Conservation (phyloP, 768 basidiomycete species). For the Erythrobasidium yunnanense region DNA sequence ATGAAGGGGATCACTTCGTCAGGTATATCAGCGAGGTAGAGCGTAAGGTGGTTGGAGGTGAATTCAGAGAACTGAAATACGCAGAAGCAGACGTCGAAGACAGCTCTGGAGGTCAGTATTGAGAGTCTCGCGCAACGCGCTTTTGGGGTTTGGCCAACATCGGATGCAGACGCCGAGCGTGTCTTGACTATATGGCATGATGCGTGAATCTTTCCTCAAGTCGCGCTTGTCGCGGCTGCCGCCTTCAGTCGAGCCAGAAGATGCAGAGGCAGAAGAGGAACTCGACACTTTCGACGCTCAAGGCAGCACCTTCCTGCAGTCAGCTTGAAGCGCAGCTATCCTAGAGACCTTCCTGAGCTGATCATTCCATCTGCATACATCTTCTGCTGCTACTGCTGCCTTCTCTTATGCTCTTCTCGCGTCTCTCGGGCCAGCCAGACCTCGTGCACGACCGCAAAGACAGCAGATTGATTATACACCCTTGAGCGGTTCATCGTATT, state of each 20-base stretch:
- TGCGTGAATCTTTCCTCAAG: conserved; percentile 54
- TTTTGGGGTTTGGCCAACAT: no score
- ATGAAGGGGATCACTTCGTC: no score
- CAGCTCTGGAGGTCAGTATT: no score
- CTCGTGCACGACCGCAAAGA: conserved; percentile 38
- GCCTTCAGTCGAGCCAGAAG: conserved; percentile 45
- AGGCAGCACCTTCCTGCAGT: background rate
- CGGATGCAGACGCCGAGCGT: no score
- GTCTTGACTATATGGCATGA: no score
- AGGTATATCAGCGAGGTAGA: no score
- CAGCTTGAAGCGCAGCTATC: background rate
- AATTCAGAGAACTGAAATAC: no score
- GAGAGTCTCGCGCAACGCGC: no score
- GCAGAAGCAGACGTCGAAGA: no score
- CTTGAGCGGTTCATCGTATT: conserved; percentile 65
- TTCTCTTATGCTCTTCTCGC: background rate
- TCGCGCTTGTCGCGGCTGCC: conserved; percentile 69
- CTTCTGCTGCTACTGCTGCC: background rate
- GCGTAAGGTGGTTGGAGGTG: no score
- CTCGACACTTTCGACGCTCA: conserved; percentile 47
- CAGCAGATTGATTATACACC: conserved; percentile 55
- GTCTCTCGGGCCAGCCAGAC: conserved; percentile 24
- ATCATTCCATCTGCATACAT: background rate
- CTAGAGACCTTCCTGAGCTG: background rate
- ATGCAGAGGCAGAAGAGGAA: conserved; percentile 50